These are phyloP conservation scores for Talaromyces sp. DNA, from an alignment of 2,329 filamentous ascomycete genomes.

Conservation along the genomic window DNA sequence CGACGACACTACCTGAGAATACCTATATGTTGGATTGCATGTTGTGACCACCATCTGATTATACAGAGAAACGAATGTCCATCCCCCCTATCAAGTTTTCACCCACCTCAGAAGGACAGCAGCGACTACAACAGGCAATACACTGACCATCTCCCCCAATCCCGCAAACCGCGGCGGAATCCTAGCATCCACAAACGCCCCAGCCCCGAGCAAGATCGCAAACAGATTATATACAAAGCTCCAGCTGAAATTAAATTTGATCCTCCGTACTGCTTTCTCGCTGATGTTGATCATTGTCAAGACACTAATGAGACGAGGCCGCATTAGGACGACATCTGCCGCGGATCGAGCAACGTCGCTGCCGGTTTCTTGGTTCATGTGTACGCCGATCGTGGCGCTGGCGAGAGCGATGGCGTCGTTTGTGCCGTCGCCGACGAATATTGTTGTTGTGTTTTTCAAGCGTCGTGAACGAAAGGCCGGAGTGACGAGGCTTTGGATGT, in stretches of 20 bases:
- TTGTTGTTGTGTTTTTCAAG: conserved; percentile 41
- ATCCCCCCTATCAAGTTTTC: conserved; percentile 16
- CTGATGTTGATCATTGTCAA: conserved; percentile 38
- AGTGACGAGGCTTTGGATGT: neutral
- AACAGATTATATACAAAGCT: conserved; percentile 68
- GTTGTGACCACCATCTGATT: neutral
- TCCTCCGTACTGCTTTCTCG: conserved; percentile 44
- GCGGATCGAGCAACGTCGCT: conserved; percentile 66
- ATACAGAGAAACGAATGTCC: too few species aligned
- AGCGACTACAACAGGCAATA: conserved; percentile 62
- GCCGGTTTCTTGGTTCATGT: conserved; percentile 56
- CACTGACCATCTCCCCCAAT: conserved; percentile 70
- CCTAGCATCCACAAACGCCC: conserved; percentile 60
- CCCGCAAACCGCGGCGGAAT: conserved; percentile 66
- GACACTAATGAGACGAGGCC: conserved; percentile 56
- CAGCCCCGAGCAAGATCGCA: conserved; percentile 65
- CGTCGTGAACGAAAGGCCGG: neutral
- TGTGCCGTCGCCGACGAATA: conserved; percentile 76
- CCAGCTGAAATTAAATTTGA: conserved; percentile 70
- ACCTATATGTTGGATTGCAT: neutral
- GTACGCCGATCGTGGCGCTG: conserved; percentile 68
- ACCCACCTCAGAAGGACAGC: conserved; percentile 40
- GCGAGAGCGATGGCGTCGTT: conserved; percentile 75
- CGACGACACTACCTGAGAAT: neutral
- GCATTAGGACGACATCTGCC: conserved; percentile 68